A percentile compares a stretch with the other conserved stretches of the same genome.
Conservation (phyloP, 306 rosid species). For the Castanea sativa region DNA sequence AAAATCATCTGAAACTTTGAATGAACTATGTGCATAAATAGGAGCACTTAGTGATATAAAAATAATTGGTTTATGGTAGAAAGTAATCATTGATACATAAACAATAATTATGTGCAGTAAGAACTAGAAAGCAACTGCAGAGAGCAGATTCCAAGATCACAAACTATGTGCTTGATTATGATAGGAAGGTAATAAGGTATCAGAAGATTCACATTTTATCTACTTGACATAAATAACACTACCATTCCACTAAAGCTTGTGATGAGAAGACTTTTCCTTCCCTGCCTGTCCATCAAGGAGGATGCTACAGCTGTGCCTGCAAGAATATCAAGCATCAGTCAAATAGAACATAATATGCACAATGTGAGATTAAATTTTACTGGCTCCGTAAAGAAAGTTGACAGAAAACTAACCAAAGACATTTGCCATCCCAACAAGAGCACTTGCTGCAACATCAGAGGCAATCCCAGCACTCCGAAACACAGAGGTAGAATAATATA, state of each 20-base stretch:
- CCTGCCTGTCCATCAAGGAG: constrained; percentile 86
- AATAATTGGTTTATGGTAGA: background rate
- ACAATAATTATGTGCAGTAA: background rate
- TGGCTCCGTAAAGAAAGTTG: background rate
- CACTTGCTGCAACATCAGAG: constrained; percentile 98
- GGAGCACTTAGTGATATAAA: background rate
- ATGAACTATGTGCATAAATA: background rate
- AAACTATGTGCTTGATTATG: background rate
- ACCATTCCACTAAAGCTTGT: constrained; percentile 95
- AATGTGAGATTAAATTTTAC: constrained; percentile 1
- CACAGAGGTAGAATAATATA: constrained; percentile 89
- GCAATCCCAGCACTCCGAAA: constrained; percentile 91
- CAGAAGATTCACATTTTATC: background rate
- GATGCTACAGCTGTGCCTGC: constrained; percentile 86
- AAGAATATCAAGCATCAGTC: constrained; percentile 21
- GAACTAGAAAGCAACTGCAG: background rate
- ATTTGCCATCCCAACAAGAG: constrained; percentile 91
- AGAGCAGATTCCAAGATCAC: background rate
- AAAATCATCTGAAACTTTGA: background rate
- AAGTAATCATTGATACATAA: background rate
- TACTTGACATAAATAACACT: constrained; percentile 18
- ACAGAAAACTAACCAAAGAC: constrained; percentile 68
- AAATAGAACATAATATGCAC: constrained; percentile 8
- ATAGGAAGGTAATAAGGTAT: background rate
- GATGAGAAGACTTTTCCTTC: constrained; percentile 84